These are phyloP conservation scores for Zygosaccharomyces pseudobailii DNA, from an alignment of 1,139 yeast species.

Conservation along the genomic window DNA sequence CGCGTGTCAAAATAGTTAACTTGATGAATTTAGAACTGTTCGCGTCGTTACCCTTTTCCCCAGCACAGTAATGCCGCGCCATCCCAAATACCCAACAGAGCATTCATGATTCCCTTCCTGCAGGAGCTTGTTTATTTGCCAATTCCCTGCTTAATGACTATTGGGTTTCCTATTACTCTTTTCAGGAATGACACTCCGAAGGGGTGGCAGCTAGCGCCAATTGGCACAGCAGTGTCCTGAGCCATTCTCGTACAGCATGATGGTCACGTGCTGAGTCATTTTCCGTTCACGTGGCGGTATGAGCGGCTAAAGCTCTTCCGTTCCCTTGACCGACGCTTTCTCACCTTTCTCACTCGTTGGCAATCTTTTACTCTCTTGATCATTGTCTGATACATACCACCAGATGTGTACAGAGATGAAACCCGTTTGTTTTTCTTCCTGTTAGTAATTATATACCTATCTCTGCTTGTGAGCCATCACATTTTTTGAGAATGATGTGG, in stretches of 20 bases:
- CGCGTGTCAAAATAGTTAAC: neutral
- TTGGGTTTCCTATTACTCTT: neutral
- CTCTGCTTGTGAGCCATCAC: neutral
- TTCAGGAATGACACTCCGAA: neutral
- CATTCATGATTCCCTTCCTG: neutral
- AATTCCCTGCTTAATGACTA: neutral
- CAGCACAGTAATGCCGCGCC: neutral
- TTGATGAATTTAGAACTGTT: neutral
- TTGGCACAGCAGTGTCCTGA: too few relatives aligned
- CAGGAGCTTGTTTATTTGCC: neutral
- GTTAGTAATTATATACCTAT: neutral
- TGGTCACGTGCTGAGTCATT: neutral
- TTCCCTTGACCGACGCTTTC: too few relatives aligned
- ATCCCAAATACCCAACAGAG: neutral
- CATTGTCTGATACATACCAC: too few relatives aligned
- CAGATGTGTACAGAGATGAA: neutral
- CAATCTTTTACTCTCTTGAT: too few relatives aligned
- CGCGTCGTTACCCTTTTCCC: constrained; percentile 4
- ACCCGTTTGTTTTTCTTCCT: neutral
- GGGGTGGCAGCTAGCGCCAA: too few relatives aligned
- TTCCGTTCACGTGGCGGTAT: too few relatives aligned
- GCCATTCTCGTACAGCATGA: neutral
- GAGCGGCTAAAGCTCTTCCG: neutral
- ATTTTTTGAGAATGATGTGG: neutral
- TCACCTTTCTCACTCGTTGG: too few relatives aligned